Percentiles rank a stretch among this genome's conserved stretches.
phyloP scores from a whole-genome alignment of 768 basidiomycete species.

The Lactifluus volemus region DNA sequence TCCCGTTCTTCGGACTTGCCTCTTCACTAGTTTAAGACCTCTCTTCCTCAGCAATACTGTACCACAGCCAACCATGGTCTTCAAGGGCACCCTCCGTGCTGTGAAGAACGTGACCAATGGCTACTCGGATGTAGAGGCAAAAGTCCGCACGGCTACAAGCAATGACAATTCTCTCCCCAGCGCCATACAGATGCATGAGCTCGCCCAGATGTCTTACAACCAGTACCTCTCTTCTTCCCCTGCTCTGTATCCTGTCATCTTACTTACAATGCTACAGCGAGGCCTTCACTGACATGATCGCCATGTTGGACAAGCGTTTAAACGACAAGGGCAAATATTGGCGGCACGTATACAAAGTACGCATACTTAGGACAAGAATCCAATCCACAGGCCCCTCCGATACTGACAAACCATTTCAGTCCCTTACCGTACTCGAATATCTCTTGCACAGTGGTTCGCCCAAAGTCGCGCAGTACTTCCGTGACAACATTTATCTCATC shows the following conservation, averaged over 20 bases:
- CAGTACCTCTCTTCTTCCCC: constrained; percentile 45
- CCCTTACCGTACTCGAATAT: constrained; percentile 87
- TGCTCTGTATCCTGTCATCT: constrained; percentile 21
- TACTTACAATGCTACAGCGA: constrained; percentile 34
- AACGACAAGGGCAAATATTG: constrained; percentile 99
- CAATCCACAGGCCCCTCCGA: background rate
- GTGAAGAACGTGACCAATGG: constrained; percentile 92
- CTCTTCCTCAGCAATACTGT: background rate
- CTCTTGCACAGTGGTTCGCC: constrained; percentile 90
- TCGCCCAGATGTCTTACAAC: constrained; percentile 91
- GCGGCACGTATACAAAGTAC: constrained; percentile 96
- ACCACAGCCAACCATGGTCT: constrained; percentile 4
- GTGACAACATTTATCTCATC: constrained; percentile 91
- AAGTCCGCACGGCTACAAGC: constrained; percentile 90
- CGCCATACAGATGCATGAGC: constrained; percentile 95
- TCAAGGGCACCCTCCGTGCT: constrained; percentile 66
- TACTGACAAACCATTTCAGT: constrained; percentile 33
- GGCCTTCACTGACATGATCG: constrained; percentile 97
- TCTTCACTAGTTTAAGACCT: background rate
- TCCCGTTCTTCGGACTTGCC: background rate
- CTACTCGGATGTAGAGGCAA: constrained; percentile 88
- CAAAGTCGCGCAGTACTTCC: constrained; percentile 94
- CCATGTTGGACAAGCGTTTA: constrained; percentile 94
- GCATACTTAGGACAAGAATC: constrained; percentile 5
- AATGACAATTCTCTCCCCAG: constrained; percentile 96